Percentiles rank a stretch among this genome's conserved stretches.
Evolutionary conservation across 116 monocot species (phyloP).

Genomic region (Dioscorea cayenensis): DNA sequence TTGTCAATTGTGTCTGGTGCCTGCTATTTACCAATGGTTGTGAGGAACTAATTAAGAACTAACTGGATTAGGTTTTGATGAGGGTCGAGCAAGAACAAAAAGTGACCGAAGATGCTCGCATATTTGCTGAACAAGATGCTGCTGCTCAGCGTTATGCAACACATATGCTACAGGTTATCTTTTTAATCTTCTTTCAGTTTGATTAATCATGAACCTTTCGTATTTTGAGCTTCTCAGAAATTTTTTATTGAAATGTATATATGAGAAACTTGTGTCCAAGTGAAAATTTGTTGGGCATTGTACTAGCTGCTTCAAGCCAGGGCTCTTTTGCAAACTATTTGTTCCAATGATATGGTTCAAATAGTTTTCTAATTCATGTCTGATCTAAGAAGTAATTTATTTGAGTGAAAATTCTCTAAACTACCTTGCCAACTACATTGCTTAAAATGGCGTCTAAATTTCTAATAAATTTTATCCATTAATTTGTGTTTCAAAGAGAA

Average conservation of each 20-base stretch:
- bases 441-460: too few species aligned
- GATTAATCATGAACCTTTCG: background rate
- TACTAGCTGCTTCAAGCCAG: too few species aligned
- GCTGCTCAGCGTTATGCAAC: slow-evolving; percentile 50
- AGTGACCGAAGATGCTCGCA: slow-evolving; percentile 56
- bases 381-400: too few species aligned
- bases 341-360: too few species aligned
- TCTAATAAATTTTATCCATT: too few species aligned
- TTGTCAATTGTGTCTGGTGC: background rate
- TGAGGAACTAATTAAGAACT: background rate
- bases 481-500: too few species aligned
- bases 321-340: too few species aligned
- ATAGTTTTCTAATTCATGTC: too few species aligned
- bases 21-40: background rate
- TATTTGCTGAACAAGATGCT: slow-evolving; percentile 56
- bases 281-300: too few species aligned
- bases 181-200: background rate
- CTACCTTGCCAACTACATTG: too few species aligned
- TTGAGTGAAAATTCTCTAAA: too few species aligned
- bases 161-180: slow-evolving; percentile 65
- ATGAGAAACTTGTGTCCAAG: background rate
- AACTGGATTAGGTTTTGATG: slow-evolving; percentile 38
- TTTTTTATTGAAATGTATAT: background rate
- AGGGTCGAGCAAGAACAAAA: slow-evolving; percentile 63
- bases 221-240: background rate